These are phyloP conservation scores for Pterulicium gracile DNA, from an alignment of 1,284 basidiomycete genomes.

Conservation along the genomic window DNA sequence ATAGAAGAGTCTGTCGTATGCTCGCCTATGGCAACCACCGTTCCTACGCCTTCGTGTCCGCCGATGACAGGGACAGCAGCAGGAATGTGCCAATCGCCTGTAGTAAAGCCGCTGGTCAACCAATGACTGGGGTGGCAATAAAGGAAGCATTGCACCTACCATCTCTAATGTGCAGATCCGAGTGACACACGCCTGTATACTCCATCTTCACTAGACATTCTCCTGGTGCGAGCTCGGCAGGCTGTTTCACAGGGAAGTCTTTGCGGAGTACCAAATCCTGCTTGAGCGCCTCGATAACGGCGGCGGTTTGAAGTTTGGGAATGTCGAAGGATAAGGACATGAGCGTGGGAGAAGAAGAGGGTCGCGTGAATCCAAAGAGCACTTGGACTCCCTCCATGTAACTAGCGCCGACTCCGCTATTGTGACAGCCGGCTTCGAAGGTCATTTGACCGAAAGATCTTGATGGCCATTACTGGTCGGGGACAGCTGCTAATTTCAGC, in stretches of 20 bases:
- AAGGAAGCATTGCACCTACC: too few species aligned
- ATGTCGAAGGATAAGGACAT: neutral
- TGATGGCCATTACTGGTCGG: too few species aligned
- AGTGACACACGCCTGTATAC: slow-evolving; percentile 45
- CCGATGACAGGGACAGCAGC: slow-evolving; percentile 70
- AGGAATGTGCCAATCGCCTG: slow-evolving; percentile 63
- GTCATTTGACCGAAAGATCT: too few species aligned
- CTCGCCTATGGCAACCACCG: slow-evolving; percentile 69
- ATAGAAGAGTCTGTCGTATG: slow-evolving; percentile 51
- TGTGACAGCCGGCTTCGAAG: too few species aligned
- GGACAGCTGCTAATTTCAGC: too few species aligned
- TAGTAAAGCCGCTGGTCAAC: slow-evolving; percentile 42
- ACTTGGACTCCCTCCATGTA: too few species aligned
- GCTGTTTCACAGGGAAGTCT: slow-evolving; percentile 51
- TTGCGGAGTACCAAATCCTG: slow-evolving; percentile 7
- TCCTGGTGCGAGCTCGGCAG: slow-evolving; percentile 60
- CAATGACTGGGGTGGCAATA: slow-evolving; percentile 66
- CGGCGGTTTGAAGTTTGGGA: neutral
- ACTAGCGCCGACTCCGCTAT: too few species aligned
- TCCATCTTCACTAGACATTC: slow-evolving; percentile 76
- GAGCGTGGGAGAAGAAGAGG: too few species aligned
- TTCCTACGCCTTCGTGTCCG: slow-evolving; percentile 76
- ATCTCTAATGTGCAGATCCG: neutral
- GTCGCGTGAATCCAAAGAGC: too few species aligned
- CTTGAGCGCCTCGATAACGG: neutral